Conservation (phyloP, 2,329 filamentous ascomycete genomes). For the Capronia epimyces region DNA sequence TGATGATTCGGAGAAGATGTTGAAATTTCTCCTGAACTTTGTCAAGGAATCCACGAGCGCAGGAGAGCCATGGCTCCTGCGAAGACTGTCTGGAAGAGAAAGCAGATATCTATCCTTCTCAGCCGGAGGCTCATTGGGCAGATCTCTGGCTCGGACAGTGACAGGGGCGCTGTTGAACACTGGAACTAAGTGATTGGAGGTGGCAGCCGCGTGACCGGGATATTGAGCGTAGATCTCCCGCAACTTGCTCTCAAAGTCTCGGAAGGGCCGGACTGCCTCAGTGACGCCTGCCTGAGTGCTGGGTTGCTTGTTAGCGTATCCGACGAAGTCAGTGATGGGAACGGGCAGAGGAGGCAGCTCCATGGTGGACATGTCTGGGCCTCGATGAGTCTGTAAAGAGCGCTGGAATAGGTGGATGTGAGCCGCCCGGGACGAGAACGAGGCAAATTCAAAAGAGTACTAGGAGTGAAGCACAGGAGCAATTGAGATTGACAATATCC, state of each 20-base stretch:
- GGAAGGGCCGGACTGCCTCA: conserved; percentile 35
- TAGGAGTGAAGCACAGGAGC: too few relatives aligned
- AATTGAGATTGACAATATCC: too few relatives aligned
- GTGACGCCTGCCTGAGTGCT: conserved; percentile 30
- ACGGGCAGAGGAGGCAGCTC: conserved; percentile 21
- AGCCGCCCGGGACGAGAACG: background rate
- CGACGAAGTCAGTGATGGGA: conserved; percentile 16
- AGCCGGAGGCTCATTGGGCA: conserved; percentile 31
- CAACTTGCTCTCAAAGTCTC: conserved; percentile 34
- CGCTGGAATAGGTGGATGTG: background rate
- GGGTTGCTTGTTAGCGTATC: conserved; percentile 26
- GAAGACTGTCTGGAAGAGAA: conserved; percentile 44
- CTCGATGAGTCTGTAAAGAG: background rate
- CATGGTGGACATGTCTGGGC: background rate
- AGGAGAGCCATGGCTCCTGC: conserved; percentile 57
- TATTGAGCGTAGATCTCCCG: conserved; percentile 39
- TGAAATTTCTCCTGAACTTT: conserved; percentile 74
- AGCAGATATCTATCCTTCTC: conserved; percentile 35
- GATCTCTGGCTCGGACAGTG: conserved; percentile 34
- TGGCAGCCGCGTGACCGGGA: conserved; percentile 31
- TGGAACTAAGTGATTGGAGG: conserved; percentile 34
- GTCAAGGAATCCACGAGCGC: conserved; percentile 63
- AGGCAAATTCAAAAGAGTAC: too few relatives aligned
- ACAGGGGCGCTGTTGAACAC: conserved; percentile 32
- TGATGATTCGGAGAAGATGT: conserved; percentile 73